These are phyloP conservation scores for Spiraea crenata DNA, from an alignment of 331 rosid genomes.

Conservation along the genomic window DNA sequence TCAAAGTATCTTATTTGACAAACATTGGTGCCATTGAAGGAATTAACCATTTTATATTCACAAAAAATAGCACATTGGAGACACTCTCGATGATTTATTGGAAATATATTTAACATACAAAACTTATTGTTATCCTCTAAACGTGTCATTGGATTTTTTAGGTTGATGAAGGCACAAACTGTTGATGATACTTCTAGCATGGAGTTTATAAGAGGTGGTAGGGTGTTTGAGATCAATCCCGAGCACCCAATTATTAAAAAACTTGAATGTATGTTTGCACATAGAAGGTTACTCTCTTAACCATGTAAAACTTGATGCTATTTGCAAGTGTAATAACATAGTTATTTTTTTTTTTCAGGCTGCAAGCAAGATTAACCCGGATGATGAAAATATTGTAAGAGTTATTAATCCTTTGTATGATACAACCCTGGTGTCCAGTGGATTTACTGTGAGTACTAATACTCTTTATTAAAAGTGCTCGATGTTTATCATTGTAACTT, in stretches of 20 bases:
- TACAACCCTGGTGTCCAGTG: conserved; percentile 95
- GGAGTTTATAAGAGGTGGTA: conserved; percentile 94
- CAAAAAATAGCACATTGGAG: too few species aligned
- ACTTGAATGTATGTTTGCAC: conserved; percentile 62
- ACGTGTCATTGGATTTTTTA: conserved; percentile 31
- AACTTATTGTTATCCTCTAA: background rate
- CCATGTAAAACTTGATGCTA: background rate
- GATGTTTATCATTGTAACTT: background rate
- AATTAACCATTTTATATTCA: too few species aligned
- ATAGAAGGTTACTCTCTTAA: background rate
- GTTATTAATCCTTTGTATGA: conserved; percentile 90
- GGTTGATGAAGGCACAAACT: conserved; percentile 90
- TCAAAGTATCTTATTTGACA: too few species aligned
- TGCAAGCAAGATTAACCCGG: conserved; percentile 64
- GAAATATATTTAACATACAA: too few species aligned
- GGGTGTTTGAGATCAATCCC: conserved; percentile 95
- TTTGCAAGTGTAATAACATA: background rate
- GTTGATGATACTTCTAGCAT: conserved; percentile 78
- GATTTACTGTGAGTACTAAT: conserved; percentile 61
- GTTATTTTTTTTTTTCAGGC: conserved; percentile 43
- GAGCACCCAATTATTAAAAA: conserved; percentile 78
- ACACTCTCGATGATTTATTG: too few species aligned
- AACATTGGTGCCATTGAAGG: too few species aligned
- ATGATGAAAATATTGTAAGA: conserved; percentile 76
- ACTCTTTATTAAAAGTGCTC: background rate